Evolutionary conservation across 2,329 filamentous ascomycete species (phyloP), one percentile per base, ranked within the genome.

Genomic region (Trichoderma breve): DNA sequence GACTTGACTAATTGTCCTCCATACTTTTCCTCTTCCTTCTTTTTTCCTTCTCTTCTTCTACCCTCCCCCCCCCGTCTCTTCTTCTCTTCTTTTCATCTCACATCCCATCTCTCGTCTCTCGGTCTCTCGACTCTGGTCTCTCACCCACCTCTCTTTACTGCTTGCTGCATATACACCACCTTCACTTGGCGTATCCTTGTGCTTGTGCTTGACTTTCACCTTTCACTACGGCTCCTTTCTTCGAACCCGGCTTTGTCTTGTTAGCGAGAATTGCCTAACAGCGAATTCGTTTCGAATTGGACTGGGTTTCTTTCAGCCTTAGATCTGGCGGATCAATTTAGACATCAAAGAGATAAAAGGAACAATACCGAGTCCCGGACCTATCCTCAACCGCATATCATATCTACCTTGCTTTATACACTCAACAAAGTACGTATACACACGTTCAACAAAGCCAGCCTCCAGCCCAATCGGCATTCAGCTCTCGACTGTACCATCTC

Each of bases 31-130:
- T 62, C 34, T 47, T 43, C 63, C 34, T 55, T 71, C 66, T 72
- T 47, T 60, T 74, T 71, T 61, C 66, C 43, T 71, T 66, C 67
- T 61, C n/a, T 63, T 69, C 70, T 72, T 61, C 65, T 72, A 63
- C 60, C 30, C 64, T 63, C 63, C 57, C 47, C 57, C 47, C 43
- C 61, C 18, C 32, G n/a, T 65, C 58, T 72, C 11, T 36, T 69
- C 51, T 43, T 32, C 21, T 65, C 36, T 47, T 21, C 51, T 34
- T 36, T 36, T 43, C 60, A 36, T 53, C 58, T 70, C 68, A 43
- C 36, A 30, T 71, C 57, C 71, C 34, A 58, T 73, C 73, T 73
- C 64, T 72, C 73, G 68, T 24, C 62, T 72, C 61, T 58, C 43
- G 64, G 68, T 34, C 57, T 55, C 55, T 66, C 68, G 30, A 24